Evolutionary conservation across 495 filamentous ascomycete genomes (phyloP), one percentile per base, ranked within the genome.

Genomic region (Viridothelium virens): DNA sequence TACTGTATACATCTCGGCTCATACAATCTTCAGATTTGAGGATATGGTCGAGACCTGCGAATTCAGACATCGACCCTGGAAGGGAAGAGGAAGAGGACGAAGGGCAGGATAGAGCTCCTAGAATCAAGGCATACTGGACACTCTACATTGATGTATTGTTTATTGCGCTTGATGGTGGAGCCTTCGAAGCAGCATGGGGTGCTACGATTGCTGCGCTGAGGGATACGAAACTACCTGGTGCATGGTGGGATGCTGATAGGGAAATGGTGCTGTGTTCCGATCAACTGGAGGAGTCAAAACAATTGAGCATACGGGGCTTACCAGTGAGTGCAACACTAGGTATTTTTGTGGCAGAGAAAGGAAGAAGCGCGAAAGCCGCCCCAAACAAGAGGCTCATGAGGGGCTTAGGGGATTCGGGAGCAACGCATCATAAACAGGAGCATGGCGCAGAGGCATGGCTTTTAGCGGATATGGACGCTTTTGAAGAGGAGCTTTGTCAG

Each of bases 81-180:
- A 18, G 6, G 53, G 87, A 84, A 83, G 83, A 91, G 67, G 77
- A 81, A 34, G 81, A 78, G 61, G 81, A 84, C 3, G 10, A 39
- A 65, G 72, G 39, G 63, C 38, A 47, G 66, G 74, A 78, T 6
- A 79, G 79, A 37, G 75, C 50, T 48, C 70, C 63, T 67, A 74
- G 39, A 44, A 91, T 91, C 39, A 93, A 90, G 74, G 92, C 86
- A 4, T 97, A 91, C 74, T 98, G 93, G 93, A 86, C 88, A 10
- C 85, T 98, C 2, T 96, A 96, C 71, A 91, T 98, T 67, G 91
- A 96, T 76, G 76, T 96, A 34, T 83, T 96, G 73, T 90, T 95
- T 74, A 86, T 97, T 64, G 93, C 91, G 0, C 84, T 96, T 14
- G 92, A 95, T 63, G 93, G 93, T 0, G 95, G 92, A 72, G 84